A percentile compares a stretch with the other conserved stretches of the same genome.
These are phyloP conservation scores for Rhizomucor miehei DNA, from an alignment of 371 early-diverging fungal species.

Conservation along the genomic window DNA sequence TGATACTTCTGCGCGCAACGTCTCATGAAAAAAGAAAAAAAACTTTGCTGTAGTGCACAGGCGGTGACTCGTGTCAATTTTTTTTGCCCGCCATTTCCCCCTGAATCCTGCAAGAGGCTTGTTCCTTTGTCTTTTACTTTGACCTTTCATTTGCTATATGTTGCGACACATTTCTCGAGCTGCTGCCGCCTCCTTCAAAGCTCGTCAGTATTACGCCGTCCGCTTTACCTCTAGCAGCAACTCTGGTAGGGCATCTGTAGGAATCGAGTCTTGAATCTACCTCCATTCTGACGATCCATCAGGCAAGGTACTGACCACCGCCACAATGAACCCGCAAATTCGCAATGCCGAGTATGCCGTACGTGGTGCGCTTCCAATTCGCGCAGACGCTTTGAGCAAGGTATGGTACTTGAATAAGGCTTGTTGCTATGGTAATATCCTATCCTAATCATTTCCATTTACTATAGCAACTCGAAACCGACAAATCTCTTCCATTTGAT, in stretches of 20 bases:
- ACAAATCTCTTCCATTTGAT: conserved; percentile 43
- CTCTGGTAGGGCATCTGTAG: background rate
- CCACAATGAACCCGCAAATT: conserved; percentile 74
- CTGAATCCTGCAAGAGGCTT: no score
- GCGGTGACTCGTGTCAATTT: no score
- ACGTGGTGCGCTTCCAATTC: conserved; percentile 93
- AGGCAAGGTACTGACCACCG: conserved; percentile 38
- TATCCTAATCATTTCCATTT: background rate
- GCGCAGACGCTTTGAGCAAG: conserved; percentile 83
- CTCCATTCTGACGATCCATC: background rate
- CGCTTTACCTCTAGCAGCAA: background rate
- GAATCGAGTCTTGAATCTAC: background rate
- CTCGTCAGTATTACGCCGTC: background rate
- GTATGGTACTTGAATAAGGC: conserved; percentile 30
- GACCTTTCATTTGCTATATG: no score
- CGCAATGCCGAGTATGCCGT: conserved; percentile 92
- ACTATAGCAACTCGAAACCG: conserved; percentile 4
- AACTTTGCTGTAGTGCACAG: no score
- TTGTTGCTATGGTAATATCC: background rate
- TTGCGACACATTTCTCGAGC: background rate
- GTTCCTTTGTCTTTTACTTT: no score
- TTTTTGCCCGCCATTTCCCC: no score
- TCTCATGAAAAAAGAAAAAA: no score
- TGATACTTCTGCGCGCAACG: no score
- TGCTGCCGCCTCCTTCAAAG: background rate